Conservation (phyloP, 495 filamentous ascomycete genomes). For the Haplographium delicatum region DNA sequence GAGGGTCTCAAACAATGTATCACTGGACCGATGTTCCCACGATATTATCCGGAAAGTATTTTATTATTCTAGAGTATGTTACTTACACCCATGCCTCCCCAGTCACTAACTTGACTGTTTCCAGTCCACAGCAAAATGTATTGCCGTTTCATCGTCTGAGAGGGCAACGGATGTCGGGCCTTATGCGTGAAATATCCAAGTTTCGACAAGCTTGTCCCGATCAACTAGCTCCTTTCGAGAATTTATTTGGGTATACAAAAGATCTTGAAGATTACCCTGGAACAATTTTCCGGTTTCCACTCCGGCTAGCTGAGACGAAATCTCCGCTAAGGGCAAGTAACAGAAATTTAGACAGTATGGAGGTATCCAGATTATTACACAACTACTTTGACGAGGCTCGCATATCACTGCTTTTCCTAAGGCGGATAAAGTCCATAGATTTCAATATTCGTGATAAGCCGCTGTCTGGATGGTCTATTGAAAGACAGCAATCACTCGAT, state of each 20-base stretch:
- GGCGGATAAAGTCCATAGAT: conserved; percentile 22
- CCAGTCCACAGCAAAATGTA: conserved; percentile 29
- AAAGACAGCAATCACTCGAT: conserved; percentile 4
- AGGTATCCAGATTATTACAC: conserved; percentile 14
- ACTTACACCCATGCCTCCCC: not conserved
- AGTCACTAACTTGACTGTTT: not conserved
- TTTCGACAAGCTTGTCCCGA: conserved; percentile 22
- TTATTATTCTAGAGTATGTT: conserved; percentile 35
- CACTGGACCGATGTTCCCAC: conserved; percentile 41
- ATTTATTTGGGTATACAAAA: conserved; percentile 28
- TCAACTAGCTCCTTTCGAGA: conserved; percentile 37
- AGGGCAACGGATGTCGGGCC: conserved; percentile 20
- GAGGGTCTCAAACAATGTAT: conserved; percentile 41
- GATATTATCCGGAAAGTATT: conserved; percentile 33
- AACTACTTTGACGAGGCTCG: conserved; percentile 30
- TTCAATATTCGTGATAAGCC: conserved; percentile 19
- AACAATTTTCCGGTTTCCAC: conserved; percentile 39
- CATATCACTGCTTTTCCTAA: conserved; percentile 30
- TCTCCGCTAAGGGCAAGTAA: conserved; percentile 18
- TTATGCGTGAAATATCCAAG: conserved; percentile 22
- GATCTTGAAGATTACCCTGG: conserved; percentile 29
- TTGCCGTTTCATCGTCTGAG: conserved; percentile 28
- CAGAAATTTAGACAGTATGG: conserved; percentile 5
- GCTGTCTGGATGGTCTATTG: conserved; percentile 19
- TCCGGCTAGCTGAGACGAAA: conserved; percentile 10